Base-by-base conservation (phyloP, 2,329 filamentous ascomycete species). In the Capronia epimyces region DNA sequence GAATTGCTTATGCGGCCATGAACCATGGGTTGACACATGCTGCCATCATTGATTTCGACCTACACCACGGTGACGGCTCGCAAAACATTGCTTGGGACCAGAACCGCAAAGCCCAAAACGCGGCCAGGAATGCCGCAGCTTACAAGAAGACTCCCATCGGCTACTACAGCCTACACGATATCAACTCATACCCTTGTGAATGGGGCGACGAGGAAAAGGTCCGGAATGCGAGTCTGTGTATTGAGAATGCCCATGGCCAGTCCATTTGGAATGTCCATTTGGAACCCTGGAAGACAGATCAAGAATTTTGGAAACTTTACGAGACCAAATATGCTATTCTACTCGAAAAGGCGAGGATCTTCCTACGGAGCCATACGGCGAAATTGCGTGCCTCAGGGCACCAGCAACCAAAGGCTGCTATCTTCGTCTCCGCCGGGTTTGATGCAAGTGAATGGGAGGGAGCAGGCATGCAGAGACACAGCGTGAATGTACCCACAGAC, bases 131-230 rank as follows among this genome's bases (percentile, higher is more conserved):
- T 63, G 81, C 84, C 1, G 77, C 84, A 1, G 74, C 77, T 24
- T 86, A 85, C 77, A 91, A 91, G 71, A 93, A 87, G 72, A 83
- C 85, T 0, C 84, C 86, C 0, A 93, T 97, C 62, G 93, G 90
- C 8, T 98, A 98, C 66, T 97, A 95, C 68, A 96, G 90, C 66
- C 68, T 98, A 37, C 93, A 98, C 67, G 93, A 98, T 64, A 96
- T 98, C 72, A 97, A 98, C 69, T 97, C 91, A 0, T 98, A 94
- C 64, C 93, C 94, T 0, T 98, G 93, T 66, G 93, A 98, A 67
- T 81, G 79, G 65, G 93, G 91, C n/a, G 91, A 97, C 55, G 81
- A 86, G 51, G 88, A 93, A 18, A 97, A 97, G 69, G 84, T 97
- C 45, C 88, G 86, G 65, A 95, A 91, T 62, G 93, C 94, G 1